Conservation (phyloP, 768 basidiomycete genomes). For the Suillus sp. region DNA sequence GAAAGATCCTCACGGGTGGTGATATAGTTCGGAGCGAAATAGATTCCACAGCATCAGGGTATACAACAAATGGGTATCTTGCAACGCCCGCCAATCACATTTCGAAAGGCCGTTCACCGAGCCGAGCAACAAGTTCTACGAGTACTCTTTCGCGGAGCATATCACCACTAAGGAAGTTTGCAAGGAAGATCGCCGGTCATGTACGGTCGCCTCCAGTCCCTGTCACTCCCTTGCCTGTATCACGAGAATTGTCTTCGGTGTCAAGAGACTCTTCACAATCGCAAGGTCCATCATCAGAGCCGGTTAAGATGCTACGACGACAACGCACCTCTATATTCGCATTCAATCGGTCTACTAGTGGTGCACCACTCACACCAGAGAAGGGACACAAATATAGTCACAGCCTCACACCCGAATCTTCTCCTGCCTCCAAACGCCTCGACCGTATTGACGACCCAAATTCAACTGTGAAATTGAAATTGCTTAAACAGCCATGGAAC, state of each 20-base stretch:
- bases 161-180: slow-evolving; percentile 79
- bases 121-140: slow-evolving; percentile 39
- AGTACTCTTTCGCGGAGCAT: slow-evolving; percentile 73
- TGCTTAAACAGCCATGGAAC: slow-evolving; percentile 68
- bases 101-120: slow-evolving; percentile 43
- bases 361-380: slow-evolving; percentile 55
- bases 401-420: slow-evolving; percentile 71
- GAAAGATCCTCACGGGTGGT: slow-evolving; percentile 52
- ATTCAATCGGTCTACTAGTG: slow-evolving; percentile 42
- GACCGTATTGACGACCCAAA: slow-evolving; percentile 33
- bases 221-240: slow-evolving; percentile 49
- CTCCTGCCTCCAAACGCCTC: slow-evolving; percentile 46
- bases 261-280: slow-evolving; percentile 20
- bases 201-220: slow-evolving; percentile 41
- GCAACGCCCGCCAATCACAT: slow-evolving; percentile 59
- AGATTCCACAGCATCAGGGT: slow-evolving; percentile 68
- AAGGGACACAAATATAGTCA: slow-evolving; percentile 68
- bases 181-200: slow-evolving; percentile 63
- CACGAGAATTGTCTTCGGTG: slow-evolving; percentile 35
- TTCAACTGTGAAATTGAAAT: slow-evolving; percentile 42
- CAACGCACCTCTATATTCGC: slow-evolving; percentile 67
- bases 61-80: slow-evolving; percentile 59
- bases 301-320: slow-evolving; percentile 45
- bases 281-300: slow-evolving; percentile 54
- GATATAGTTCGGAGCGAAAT: slow-evolving; percentile 65